Evolutionary conservation across 1,284 basidiomycete species (phyloP), one percentile per base, ranked within the genome.

Genomic region (Ustilago nuda): DNA sequence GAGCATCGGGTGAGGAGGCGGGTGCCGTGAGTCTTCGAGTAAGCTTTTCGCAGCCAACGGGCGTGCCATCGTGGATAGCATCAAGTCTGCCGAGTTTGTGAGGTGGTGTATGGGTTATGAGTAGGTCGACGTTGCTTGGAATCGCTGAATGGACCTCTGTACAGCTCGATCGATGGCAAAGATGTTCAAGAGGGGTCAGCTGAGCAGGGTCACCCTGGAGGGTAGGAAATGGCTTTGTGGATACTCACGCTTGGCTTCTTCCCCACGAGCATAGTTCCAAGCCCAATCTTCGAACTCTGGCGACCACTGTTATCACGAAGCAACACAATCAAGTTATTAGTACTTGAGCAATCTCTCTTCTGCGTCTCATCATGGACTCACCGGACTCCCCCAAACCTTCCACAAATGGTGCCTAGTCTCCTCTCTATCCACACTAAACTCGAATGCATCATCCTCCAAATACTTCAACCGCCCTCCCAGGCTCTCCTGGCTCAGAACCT

Each of bases 1-100:
- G 9, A 13, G 71, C 59, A 5, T 69, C 66, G 2, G 36, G 4
- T 1, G 35, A 19, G 8, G 12, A 7, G 8, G n/a, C 23, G 0
- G 50, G 37, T 0, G 57, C 62, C 4, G 61, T 61, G 3, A 74
- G 39, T 9, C 63, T 43, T 8, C 72, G 61, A 0, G 65, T 63
- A 8, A 80, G 66, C 50, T 72, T 76, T 46, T 76, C 65, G 62
- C 78, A 80, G 1, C 78, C 78, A 2, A 80, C 78, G 2, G 52
- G 33, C 0, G 76, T 71, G 1, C 76, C 76, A 33, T 75, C 32
- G 54, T 69, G 65, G 27, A 78, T 71, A 8, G 19, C 13, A 51
- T 78, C 76, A 7, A 78, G 60, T 0, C 48, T 52, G 32, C 76
- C 76, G 50, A 75, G 46, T 0, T 33, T 50, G 53, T 60, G 37